phyloP scores from a whole-genome alignment of 2,329 filamentous ascomycete genomes.

The Dryadomyces sulphureus region DNA sequence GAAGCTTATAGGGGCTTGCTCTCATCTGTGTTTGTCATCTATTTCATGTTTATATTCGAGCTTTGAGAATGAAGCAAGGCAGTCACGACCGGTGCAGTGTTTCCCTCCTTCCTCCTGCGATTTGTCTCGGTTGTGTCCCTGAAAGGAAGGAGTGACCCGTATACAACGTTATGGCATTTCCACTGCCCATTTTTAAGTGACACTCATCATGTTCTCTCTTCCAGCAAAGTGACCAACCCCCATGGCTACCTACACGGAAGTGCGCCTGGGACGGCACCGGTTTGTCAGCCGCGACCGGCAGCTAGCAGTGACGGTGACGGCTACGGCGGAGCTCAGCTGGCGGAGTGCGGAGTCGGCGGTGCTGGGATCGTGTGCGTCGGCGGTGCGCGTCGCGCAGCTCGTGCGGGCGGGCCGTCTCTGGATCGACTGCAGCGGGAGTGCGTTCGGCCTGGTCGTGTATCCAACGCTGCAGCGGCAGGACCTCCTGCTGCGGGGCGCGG shows the following conservation, averaged over 20 bases:
- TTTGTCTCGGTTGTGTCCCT: too few species aligned
- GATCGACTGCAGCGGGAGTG: slow-evolving; percentile 6
- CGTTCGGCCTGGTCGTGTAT: slow-evolving; percentile 4
- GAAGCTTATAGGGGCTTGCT: too few species aligned
- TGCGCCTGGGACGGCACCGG: slow-evolving; percentile 1
- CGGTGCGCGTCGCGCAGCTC: slow-evolving; percentile 8
- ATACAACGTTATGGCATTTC: too few species aligned
- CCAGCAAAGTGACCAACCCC: too few species aligned
- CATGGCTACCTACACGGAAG: neutral
- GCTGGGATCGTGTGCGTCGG: slow-evolving; percentile 2
- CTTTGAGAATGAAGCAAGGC: too few species aligned
- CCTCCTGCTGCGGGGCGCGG: neutral
- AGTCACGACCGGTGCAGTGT: too few species aligned
- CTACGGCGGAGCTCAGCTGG: slow-evolving; percentile 9
- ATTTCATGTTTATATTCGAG: too few species aligned
- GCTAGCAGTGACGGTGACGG: slow-evolving; percentile 3
- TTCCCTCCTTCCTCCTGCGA: too few species aligned
- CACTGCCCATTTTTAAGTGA: too few species aligned
- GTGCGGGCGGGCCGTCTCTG: slow-evolving; percentile 9
- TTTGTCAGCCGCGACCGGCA: slow-evolving; percentile 3
- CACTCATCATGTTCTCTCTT: too few species aligned
- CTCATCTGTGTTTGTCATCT: too few species aligned
- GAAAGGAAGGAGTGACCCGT: too few species aligned
- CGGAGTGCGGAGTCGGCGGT: neutral
- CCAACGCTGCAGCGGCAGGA: slow-evolving; percentile 2